Evolutionary conservation across 139 green algal genomes (phyloP), one percentile per base, ranked within the genome.

Genomic region (Marvania coccoides): DNA sequence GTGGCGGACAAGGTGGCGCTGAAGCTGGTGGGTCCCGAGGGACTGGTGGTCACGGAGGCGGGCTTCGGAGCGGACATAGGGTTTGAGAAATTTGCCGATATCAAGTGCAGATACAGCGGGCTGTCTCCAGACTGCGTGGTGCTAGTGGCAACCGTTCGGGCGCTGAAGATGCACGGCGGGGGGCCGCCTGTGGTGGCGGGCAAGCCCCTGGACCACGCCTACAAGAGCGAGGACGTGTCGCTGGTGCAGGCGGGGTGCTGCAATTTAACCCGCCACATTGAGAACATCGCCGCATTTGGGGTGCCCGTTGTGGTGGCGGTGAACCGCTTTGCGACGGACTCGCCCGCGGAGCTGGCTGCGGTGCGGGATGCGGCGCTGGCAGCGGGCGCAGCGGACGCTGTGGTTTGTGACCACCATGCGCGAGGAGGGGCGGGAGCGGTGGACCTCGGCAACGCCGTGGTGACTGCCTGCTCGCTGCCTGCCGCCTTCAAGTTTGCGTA

Each of bases 51-150:
- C 35, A 98, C 94, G 3, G 94, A 99, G 83, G 89, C 90, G 4
- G 90, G 94, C 33, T 99, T 99, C 77, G 95, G 95, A 14, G 84
- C 94, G 0, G 95, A 99, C 82, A 99, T 99, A 51, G 95, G 95
- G 5, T 71, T 93, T 48, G 95, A 99, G 80, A 99, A 99, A 77
- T 84, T 85, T 67, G 73, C 79, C 30, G 94, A 96, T 84, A 96
- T 97, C 81, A 97, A 97, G 81, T 96, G 90, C 79, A 78, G 91
- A 28, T 75, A 76, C 10, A 91, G 73, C 39, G 85, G 82, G 6
- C 72, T 95, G 30, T 62, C 55, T 58, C 74, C 88, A 57, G 71
- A 91, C 78, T 88, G 76, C 62, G 87, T 80, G 2, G 88, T 98
- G 34, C 84, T 98, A 3, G 93, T 98, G 37, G 90, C 91, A 19